Conservation (phyloP, 2,329 filamentous ascomycete species). For the Arthrocladium fulminans region DNA sequence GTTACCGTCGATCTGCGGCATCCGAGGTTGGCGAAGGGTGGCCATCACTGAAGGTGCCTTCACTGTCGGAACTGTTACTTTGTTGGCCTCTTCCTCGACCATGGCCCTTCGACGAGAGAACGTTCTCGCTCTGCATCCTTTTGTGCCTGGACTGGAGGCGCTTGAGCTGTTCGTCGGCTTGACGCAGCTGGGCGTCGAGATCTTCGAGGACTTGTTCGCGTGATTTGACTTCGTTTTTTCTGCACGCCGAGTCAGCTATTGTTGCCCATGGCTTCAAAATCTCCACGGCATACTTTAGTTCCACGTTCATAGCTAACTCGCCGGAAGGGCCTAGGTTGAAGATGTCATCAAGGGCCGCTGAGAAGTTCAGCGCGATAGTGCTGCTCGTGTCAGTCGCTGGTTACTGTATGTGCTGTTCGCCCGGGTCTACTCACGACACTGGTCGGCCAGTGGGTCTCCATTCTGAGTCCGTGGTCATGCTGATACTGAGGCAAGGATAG, state of each 20-base stretch:
- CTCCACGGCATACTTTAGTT: conserved; percentile 60
- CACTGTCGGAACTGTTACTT: conserved; percentile 5
- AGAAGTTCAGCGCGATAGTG: conserved; percentile 80
- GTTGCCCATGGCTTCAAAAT: conserved; percentile 13
- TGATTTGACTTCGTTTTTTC: conserved; percentile 67
- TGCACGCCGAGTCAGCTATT: conserved; percentile 30
- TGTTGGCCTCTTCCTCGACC: not conserved
- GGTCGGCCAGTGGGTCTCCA: conserved; percentile 75
- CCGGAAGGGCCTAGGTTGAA: conserved; percentile 78
- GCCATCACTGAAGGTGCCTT: not conserved
- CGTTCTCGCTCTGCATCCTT: conserved; percentile 8
- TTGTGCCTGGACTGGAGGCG: conserved; percentile 17
- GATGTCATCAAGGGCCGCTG: conserved; percentile 73
- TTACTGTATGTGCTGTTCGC: not conserved
- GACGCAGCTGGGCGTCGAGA: conserved; percentile 72
- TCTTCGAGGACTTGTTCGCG: conserved; percentile 74
- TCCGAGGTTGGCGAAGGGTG: not conserved
- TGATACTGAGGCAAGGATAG: conserved; percentile 1
- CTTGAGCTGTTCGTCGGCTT: conserved; percentile 72
- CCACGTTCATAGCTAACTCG: conserved; percentile 63
- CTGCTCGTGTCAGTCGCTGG: conserved; percentile 38
- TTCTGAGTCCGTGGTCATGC: conserved; percentile 40
- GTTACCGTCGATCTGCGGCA: not conserved
- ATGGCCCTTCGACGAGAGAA: not conserved
- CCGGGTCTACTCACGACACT: conserved; percentile 61